Evolutionary conservation across 129 eudicot species (phyloP).

Genomic region (Erigeron canadensis): DNA sequence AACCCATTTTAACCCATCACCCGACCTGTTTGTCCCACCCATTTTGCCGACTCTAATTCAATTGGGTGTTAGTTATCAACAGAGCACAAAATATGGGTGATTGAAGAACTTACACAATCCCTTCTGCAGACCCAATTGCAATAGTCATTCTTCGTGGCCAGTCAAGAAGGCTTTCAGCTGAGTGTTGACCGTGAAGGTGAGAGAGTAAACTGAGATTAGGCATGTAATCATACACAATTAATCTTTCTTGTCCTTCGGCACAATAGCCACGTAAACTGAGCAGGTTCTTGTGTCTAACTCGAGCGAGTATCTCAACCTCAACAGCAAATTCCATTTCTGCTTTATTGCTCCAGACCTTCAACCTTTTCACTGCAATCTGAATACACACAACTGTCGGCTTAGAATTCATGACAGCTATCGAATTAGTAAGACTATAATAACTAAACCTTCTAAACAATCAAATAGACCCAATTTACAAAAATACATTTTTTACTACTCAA

Average conservation of each 20-base stretch:
- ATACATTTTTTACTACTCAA: neutral
- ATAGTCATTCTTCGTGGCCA: slow-evolving; percentile 86
- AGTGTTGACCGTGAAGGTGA: slow-evolving; percentile 85
- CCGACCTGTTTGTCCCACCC: neutral
- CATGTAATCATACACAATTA: slow-evolving; percentile 83
- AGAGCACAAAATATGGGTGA: neutral
- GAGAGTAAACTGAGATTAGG: slow-evolving; percentile 85
- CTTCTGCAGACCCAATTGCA: slow-evolving; percentile 91
- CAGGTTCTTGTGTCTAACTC: slow-evolving; percentile 85
- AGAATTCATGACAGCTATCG: neutral
- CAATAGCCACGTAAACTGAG: slow-evolving; percentile 88
- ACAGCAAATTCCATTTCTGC: slow-evolving; percentile 92
- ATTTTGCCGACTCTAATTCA: neutral
- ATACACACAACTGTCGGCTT: slow-evolving; percentile 6
- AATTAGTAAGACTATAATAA: neutral
- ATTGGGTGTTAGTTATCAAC: neutral
- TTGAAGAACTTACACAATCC: slow-evolving; percentile 60
- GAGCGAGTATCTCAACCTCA: slow-evolving; percentile 85
- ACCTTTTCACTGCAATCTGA: slow-evolving; percentile 92
- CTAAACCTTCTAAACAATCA: neutral
- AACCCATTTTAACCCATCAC: neutral
- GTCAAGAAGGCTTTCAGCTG: slow-evolving; percentile 81
- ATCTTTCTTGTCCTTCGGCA: slow-evolving; percentile 93
- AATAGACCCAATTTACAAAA: neutral
- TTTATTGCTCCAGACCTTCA: slow-evolving; percentile 89